These are phyloP conservation scores for Hypoxylon perforatum DNA, from an alignment of 495 filamentous ascomycete species.

Conservation along the genomic window DNA sequence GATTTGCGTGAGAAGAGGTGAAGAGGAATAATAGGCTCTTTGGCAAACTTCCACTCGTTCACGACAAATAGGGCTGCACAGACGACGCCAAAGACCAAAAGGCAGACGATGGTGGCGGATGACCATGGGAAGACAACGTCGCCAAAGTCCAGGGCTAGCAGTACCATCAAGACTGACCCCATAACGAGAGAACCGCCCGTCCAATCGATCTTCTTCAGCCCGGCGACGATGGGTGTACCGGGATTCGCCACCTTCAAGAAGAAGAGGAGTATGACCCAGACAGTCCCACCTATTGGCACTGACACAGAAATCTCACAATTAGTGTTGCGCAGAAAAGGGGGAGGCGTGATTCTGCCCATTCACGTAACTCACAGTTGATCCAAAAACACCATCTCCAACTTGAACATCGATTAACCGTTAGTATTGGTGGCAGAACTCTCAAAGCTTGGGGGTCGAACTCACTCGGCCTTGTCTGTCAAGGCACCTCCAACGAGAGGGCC, in stretches of 20 bases:
- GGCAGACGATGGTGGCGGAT: constrained; percentile 77
- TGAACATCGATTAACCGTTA: too few relatives aligned
- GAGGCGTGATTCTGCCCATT: too few relatives aligned
- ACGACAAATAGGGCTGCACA: constrained; percentile 69
- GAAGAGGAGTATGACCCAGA: constrained; percentile 71
- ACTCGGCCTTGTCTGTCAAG: constrained; percentile 68
- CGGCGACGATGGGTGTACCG: constrained; percentile 71
- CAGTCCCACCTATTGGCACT: constrained; percentile 74
- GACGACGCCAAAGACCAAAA: constrained; percentile 76
- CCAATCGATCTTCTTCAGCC: constrained; percentile 80
- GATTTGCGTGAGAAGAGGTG: constrained; percentile 72
- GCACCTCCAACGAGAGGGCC: constrained; percentile 82
- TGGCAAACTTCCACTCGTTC: constrained; percentile 74
- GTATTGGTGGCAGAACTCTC: too few relatives aligned
- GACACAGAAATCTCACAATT: constrained; percentile 51
- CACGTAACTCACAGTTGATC: too few relatives aligned
- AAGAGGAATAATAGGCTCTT: constrained; percentile 79
- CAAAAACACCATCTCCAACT: too few relatives aligned
- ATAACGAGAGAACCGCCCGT: constrained; percentile 73
- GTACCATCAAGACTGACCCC: constrained; percentile 78
- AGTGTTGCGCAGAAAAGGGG: too few relatives aligned
- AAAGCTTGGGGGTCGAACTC: too few relatives aligned
- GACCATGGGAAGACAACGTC: constrained; percentile 77
- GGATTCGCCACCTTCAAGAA: constrained; percentile 80
- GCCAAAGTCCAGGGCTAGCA: constrained; percentile 81